A percentile compares a stretch with the other conserved stretches of the same genome.
These are phyloP conservation scores for Tetracentron sinense DNA, from an alignment of 164 flowering plant species.

Conservation along the genomic window DNA sequence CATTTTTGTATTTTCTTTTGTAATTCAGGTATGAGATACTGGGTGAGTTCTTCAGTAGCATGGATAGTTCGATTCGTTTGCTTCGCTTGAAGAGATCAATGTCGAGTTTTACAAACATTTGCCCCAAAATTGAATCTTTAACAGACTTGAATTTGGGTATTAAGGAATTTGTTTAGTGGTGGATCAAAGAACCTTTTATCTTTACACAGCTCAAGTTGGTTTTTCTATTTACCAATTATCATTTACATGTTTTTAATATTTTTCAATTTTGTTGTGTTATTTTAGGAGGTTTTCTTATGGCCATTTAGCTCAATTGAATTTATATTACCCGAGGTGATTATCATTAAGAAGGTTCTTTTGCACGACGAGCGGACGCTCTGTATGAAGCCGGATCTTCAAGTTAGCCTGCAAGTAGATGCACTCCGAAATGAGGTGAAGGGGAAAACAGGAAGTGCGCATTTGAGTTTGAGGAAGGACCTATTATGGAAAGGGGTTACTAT, in stretches of 20 bases:
- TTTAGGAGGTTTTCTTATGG: conserved; percentile 65
- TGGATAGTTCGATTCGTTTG: conserved; percentile 56
- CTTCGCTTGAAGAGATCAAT: conserved; percentile 46
- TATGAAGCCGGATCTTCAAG: no score
- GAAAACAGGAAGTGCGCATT: no score
- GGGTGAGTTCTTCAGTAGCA: conserved; percentile 31
- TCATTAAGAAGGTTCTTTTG: conserved; percentile 39
- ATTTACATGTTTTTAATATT: conserved; percentile 1
- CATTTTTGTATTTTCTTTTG: background rate
- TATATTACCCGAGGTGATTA: conserved; percentile 65
- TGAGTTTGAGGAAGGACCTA: no score
- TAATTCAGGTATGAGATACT: conserved; percentile 39
- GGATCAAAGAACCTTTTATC: no score
- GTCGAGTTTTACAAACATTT: conserved; percentile 50
- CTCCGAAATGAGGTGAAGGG: no score
- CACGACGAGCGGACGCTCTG: no score
- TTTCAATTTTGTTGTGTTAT: background rate
- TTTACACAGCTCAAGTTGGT: background rate
- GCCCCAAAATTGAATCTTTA: conserved; percentile 41
- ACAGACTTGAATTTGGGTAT: conserved; percentile 55
- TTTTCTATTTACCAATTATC: background rate
- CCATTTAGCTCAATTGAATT: conserved; percentile 81
- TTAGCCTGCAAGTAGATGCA: no score
- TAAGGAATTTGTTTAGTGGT: no score
- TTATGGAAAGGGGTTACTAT: no score